Evolutionary conservation across 2,329 filamentous ascomycete genomes (phyloP), one percentile per base, ranked within the genome.

Genomic region (Phoma sp.): DNA sequence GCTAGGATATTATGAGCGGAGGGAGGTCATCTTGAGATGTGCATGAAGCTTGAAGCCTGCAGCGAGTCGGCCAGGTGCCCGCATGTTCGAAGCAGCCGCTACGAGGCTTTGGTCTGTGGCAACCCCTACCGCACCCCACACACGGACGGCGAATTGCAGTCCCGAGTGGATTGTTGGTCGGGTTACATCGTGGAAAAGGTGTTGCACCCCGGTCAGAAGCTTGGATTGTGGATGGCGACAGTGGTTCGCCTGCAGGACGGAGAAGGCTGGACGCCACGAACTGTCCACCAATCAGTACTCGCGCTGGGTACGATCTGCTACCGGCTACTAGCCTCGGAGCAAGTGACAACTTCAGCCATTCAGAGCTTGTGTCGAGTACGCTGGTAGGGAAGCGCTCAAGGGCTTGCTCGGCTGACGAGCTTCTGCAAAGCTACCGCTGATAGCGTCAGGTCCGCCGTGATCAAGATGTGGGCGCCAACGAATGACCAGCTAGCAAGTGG

Each of bases 161-260:
- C 61, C 55, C 56, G 48, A 57, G 60, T 58, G 60, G 60, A 60
- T 59, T 62, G 61, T 60, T 54, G 51, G 65, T 68, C 65, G 65
- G 64, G 71, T 74, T 74, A 74, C 72, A 74, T 74, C 71, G 69
- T 62, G 62, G 55, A 61, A 62, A 47, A 50, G 51, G 53, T 47
- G 57, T 55, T 42, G 62, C 56, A 64, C 62, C 62, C 65, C 51
- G 59, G 65, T 30, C 47, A 55, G 53, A 58, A 55, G 59, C 65
- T 62, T 59, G 63, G 57, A 58, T 47, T 57, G 50, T 56, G 60
- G 61, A 64, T 65, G 65, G 65, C 62, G 64, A 65, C 60, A 60
- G 65, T 55, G 57, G 62, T 51, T 56, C 47, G 54, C 56, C 57
- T 72, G 69, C 68, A 71, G 66, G 65, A 71, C 68, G 67, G 69